phyloP scores from a whole-genome alignment of 1,284 basidiomycete genomes.

The Mrakiaceae sp. region DNA sequence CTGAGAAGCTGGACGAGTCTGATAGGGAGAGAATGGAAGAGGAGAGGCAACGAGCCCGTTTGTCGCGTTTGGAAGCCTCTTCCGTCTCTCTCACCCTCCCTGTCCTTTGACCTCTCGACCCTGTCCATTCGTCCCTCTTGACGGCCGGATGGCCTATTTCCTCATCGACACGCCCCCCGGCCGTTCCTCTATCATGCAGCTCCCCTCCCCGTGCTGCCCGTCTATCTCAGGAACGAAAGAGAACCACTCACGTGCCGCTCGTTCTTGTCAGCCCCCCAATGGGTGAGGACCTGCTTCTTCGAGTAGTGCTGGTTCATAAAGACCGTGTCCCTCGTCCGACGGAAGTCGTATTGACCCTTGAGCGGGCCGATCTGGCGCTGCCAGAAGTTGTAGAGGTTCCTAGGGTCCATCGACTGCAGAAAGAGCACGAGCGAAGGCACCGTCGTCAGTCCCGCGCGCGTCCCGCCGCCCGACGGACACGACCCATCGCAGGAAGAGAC shows the following conservation, averaged over 20 bases:
- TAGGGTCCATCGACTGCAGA: neutral
- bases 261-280: constrained; percentile 9
- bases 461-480: neutral
- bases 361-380: constrained; percentile 11
- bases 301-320: constrained; percentile 3
- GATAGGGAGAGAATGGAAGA: neutral
- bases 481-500: neutral
- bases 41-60: neutral
- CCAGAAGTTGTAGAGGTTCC: constrained; percentile 15
- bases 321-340: constrained; percentile 3
- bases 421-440: neutral
- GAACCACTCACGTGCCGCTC: constrained; percentile 2
- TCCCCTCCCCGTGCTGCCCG: neutral
- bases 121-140: too few species aligned
- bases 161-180: neutral
- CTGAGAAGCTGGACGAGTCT: too few species aligned
- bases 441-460: too few species aligned
- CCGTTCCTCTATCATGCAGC: neutral
- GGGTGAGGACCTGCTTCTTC: constrained; percentile 1
- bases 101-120: too few species aligned
- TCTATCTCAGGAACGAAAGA: neutral
- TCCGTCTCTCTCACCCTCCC: too few species aligned
- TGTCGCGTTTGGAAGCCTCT: too few species aligned
- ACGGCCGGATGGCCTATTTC: too few species aligned
- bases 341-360: constrained; percentile 1